phyloP scores from a whole-genome alignment of 2,329 filamentous ascomycete species.

The Drechslera avenae region DNA sequence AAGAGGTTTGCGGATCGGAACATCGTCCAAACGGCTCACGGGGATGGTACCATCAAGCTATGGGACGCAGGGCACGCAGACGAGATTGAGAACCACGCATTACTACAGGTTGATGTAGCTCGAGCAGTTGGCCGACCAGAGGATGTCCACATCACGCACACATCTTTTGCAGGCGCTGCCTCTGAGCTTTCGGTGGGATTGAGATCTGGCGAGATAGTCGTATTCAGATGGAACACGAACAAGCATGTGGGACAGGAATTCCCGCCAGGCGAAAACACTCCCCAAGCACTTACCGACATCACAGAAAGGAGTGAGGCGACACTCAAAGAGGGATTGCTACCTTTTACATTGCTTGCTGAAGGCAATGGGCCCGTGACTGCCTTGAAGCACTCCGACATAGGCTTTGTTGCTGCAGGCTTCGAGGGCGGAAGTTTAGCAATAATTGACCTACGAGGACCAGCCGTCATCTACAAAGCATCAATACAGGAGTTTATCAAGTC shows the following conservation, averaged over 20 bases:
- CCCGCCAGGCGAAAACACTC: constrained; percentile 55
- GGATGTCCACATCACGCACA: constrained; percentile 75
- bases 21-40: constrained; percentile 84
- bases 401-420: constrained; percentile 87
- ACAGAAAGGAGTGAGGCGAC: constrained; percentile 71
- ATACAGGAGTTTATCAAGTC: constrained; percentile 75
- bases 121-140: constrained; percentile 80
- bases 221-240: constrained; percentile 90
- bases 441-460: constrained; percentile 85
- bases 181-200: constrained; percentile 86
- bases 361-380: constrained; percentile 80
- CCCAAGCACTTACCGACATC: constrained; percentile 70
- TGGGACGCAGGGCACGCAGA: constrained; percentile 94
- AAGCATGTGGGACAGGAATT: constrained; percentile 69
- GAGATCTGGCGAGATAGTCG: constrained; percentile 77
- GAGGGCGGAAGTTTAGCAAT: constrained; percentile 80
- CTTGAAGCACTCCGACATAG: constrained; percentile 85
- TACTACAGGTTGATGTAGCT: constrained; percentile 85
- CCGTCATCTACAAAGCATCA: constrained; percentile 77
- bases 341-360: constrained; percentile 80
- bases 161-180: constrained; percentile 78
- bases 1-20: constrained; percentile 83
- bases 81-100: constrained; percentile 83
- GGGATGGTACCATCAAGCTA: constrained; percentile 85
- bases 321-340: constrained; percentile 80